Base-by-base conservation (phyloP, 768 basidiomycete species). In the Gymnopilus junonius region DNA sequence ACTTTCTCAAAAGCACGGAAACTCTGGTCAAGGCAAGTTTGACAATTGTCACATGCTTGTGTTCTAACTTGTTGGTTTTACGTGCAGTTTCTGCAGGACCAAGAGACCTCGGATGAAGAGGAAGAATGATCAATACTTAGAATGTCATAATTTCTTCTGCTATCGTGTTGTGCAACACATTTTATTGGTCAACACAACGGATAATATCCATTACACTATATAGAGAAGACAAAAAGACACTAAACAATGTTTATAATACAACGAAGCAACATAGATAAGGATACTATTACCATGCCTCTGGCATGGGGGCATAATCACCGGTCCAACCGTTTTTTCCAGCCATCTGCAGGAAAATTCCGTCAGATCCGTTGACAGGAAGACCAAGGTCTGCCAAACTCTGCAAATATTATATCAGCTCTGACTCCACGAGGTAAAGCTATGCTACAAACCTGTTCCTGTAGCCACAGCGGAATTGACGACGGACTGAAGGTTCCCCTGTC, bases 341-440 rank as follows among this genome's bases (percentile, higher is more conserved):
- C 78, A 91, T 83, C 67, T 90, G 87, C 65, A 96, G 75, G 78
- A 98, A 96, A 56, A 97, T 90, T 12, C 91, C 93, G 68, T 98
- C 95, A 3, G 90, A 92, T 45, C 95, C 95, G 68, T 95, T 95
- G 37, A 88, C 81, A n/a, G 95, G 95, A 57, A 97, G 79, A 15
- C 95, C 94, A 14, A 98, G 87, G 74, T 98, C 95, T 15, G 89
- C 87, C 66, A 96, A 77, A 71, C 87, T 95, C 93, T 97, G 76
- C 53, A 61, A 62, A 51, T 17, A 63, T 58, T 51, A 37, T 27
- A n/a, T 35, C 25, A 63, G 48, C 51, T 43, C 23, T n/a, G 53
- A 55, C 5, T 46, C 21, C 2, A 14, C 27, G 55, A 50, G 29
- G 29, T 29, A n/a, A 54, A 17, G 23, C 55, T 53, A 54, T 25